phyloP scores from a whole-genome alignment of 805 yeast species.

The Wickerhamiella qilinensis region DNA sequence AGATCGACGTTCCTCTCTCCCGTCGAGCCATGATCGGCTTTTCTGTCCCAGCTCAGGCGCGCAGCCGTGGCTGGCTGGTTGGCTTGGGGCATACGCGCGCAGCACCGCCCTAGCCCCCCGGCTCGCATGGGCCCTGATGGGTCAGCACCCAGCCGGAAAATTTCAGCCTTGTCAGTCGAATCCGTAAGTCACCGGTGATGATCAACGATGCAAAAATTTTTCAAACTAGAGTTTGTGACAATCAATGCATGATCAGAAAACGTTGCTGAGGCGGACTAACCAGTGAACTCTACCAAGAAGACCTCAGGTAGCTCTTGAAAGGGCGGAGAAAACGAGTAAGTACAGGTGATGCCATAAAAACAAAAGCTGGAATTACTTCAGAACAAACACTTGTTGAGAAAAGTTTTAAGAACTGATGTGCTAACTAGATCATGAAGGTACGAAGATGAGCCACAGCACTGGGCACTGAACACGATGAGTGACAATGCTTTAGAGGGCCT shows the following conservation, averaged over 20 bases:
- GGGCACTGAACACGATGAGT: slow-evolving; percentile 96
- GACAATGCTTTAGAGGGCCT: slow-evolving; percentile 95
- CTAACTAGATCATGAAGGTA: slow-evolving; percentile 7
- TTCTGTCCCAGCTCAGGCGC: too few species aligned
- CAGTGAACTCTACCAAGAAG: too few species aligned
- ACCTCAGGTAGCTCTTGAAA: neutral
- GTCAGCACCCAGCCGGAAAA: too few species aligned
- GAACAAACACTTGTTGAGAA: slow-evolving; percentile 69
- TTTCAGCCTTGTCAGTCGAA: too few species aligned
- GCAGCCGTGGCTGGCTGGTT: too few species aligned
- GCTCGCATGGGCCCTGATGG: too few species aligned
- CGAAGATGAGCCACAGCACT: slow-evolving; percentile 85
- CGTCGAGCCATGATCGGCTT: too few species aligned
- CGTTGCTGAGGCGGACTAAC: slow-evolving; percentile 14
- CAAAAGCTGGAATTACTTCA: slow-evolving; percentile 99
- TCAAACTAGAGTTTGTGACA: slow-evolving; percentile 59
- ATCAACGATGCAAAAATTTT: slow-evolving; percentile 31
- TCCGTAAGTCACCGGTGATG: slow-evolving; percentile 20
- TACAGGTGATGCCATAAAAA: slow-evolving; percentile 36
- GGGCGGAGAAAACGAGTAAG: slow-evolving; percentile 10
- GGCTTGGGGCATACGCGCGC: too few species aligned
- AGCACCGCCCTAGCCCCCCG: too few species aligned
- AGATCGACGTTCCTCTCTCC: too few species aligned
- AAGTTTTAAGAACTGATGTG: slow-evolving; percentile 27
- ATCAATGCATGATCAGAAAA: slow-evolving; percentile 32